Evolutionary conservation across 306 rosid species (phyloP), one percentile per base, ranked within the genome.

Genomic region (Luffa acutangula): DNA sequence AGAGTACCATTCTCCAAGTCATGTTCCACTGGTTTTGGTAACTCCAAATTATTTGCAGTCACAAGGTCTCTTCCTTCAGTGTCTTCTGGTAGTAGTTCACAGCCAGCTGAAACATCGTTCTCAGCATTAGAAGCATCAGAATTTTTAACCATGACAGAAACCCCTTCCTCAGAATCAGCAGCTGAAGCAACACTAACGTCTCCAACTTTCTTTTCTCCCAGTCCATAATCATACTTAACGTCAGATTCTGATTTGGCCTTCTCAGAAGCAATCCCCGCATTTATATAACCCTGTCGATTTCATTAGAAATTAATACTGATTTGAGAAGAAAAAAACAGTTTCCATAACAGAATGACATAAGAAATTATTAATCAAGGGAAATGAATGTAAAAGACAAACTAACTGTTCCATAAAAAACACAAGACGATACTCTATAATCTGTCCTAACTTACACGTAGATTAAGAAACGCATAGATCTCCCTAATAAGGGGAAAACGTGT

Each of bases 111-210:
- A 42, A 85, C 81, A 21, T 62, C 87, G 74, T 85, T 82, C 56
- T 64, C 83, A 76, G 90, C 90, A 72, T 78, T 71, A 51, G 62
- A 76, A 65, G 86, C 58, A 83, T 84, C 87, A 51, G 91, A 84
- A 70, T 82, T 82, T 87, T 89, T 87, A 79, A 85, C 88, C 83
- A 91, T 89, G 86, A 87, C 89, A 74, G 92, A 91, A 90, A 93
- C 96, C 80, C 96, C 99, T 83, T 91, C 99, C 89, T 96, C 99
- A 46, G 97, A 90, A 82, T 89, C 97, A 58, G 92, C 96, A 86
- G 89, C 75, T 8, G 94, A 89, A 80, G 90, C 90, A 62, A 90
- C 85, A 25, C 90, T 88, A 80, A 80, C 80, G 66, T 88, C 90
- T 65, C 86, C 93, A 36, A 87, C 82, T 70, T 78, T 86, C 72